Evolutionary conservation across 305 asterid genomes (phyloP).

Genomic region (Fraxinus platypoda): DNA sequence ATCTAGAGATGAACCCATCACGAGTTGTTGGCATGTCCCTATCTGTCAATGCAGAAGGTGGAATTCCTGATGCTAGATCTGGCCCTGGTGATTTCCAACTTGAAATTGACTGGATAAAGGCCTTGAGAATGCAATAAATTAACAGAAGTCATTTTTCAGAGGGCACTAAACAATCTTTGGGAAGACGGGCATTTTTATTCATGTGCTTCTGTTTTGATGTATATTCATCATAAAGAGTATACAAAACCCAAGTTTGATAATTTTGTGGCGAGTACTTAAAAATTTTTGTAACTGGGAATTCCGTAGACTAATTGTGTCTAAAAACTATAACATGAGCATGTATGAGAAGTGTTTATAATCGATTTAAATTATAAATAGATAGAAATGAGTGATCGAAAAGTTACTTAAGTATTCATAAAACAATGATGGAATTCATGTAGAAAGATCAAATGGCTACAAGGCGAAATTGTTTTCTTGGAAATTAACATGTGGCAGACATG

Average conservation of each 20-base stretch:
- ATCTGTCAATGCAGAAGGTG: slow-evolving; percentile 81
- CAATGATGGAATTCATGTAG: no score
- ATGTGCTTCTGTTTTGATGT: neutral
- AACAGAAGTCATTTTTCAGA: slow-evolving; percentile 9
- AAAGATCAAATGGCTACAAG: neutral
- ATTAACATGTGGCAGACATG: neutral
- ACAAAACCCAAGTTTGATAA: neutral
- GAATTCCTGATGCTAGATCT: slow-evolving; percentile 61
- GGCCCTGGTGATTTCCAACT: slow-evolving; percentile 85
- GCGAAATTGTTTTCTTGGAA: neutral
- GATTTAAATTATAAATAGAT: neutral
- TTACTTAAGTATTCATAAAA: no score
- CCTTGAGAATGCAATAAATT: slow-evolving; percentile 53
- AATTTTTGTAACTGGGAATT: neutral
- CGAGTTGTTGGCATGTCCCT: slow-evolving; percentile 81
- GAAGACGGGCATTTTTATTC: neutral
- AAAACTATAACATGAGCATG: neutral
- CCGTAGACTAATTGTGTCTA: neutral
- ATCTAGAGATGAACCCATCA: slow-evolving; percentile 85
- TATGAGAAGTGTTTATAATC: neutral
- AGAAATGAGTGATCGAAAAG: neutral
- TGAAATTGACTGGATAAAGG: slow-evolving; percentile 93
- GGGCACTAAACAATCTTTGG: slow-evolving; percentile 7
- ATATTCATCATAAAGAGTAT: neutral
- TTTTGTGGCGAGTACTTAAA: neutral